Evolutionary conservation across 306 rosid species (phyloP).

Genomic region (Trifolium fragiferum): DNA sequence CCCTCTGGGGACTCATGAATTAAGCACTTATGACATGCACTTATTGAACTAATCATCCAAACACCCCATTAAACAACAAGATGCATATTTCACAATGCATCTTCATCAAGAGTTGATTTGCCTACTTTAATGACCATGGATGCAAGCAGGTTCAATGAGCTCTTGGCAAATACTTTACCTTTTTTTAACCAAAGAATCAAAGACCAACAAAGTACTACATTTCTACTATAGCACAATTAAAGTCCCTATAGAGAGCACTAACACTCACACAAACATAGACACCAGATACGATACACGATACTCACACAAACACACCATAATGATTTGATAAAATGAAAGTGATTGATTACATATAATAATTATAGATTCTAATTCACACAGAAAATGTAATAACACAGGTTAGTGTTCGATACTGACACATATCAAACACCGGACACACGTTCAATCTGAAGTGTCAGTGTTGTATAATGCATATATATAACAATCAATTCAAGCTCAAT

Average conservation of each 20-base stretch:
- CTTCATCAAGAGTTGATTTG: constrained; percentile 24
- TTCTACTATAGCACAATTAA: constrained; percentile 12
- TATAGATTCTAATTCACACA: not conserved
- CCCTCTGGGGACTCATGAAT: not conserved
- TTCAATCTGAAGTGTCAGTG: not conserved
- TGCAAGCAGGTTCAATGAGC: not conserved
- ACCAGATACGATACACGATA: not conserved
- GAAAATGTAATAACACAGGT: not conserved
- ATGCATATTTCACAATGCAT: constrained; percentile 22
- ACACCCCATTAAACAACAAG: not conserved
- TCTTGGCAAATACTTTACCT: not conserved
- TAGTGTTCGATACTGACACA: not conserved
- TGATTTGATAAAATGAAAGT: not conserved
- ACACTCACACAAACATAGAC: not conserved
- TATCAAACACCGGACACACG: not conserved
- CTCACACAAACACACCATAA: not conserved
- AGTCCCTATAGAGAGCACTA: not conserved
- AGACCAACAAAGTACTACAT: not conserved
- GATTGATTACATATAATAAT: not conserved
- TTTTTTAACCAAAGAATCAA: constrained; percentile 20
- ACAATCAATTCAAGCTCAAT: not conserved
- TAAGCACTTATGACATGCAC: not conserved
- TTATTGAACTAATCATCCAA: not conserved
- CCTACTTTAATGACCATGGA: constrained; percentile 33
- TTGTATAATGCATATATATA: not conserved